These are phyloP conservation scores for Candida bentonensis DNA, from an alignment of 805 yeast genomes.

Conservation along the genomic window DNA sequence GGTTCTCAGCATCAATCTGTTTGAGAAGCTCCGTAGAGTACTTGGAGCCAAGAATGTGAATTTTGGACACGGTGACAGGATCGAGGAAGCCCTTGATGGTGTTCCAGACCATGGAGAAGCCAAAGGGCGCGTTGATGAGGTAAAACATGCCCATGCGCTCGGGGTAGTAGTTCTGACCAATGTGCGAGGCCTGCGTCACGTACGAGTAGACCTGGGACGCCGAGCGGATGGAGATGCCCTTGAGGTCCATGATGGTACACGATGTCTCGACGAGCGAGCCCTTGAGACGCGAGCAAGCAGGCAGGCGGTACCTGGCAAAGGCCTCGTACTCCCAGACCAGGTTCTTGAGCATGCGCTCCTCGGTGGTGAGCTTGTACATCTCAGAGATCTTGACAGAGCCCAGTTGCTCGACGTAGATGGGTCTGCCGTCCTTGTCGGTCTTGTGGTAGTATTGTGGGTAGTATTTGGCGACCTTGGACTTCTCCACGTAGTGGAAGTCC, in stretches of 20 bases:
- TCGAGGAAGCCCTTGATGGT: conserved; percentile 88
- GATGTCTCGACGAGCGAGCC: conserved; percentile 83
- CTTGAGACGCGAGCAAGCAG: conserved; percentile 81
- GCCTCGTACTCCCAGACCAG: conserved; percentile 97
- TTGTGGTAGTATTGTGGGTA: conserved; percentile 98
- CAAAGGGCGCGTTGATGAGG: conserved; percentile 92
- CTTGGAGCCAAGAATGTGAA: conserved; percentile 68
- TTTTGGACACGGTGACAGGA: conserved; percentile 93
- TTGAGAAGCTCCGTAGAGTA: conserved; percentile 74
- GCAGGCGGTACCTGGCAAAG: conserved; percentile 68
- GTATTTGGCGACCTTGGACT: conserved; percentile 71
- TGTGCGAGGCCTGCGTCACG: conserved; percentile 82
- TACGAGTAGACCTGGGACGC: conserved; percentile 78
- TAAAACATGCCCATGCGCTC: conserved; percentile 99
- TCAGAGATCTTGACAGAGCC: conserved; percentile 82
- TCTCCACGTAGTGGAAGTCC: conserved; percentile 89
- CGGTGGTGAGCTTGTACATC: conserved; percentile 86
- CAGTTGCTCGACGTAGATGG: conserved; percentile 85
- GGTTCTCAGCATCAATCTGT: conserved; percentile 87
- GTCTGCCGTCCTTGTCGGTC: conserved; percentile 94
- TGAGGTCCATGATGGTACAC: conserved; percentile 88
- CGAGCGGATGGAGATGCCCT: conserved; percentile 77
- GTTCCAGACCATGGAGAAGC: conserved; percentile 87
- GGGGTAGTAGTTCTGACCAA: conserved; percentile 96
- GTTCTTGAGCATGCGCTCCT: conserved; percentile 91